Evolutionary conservation across 176 grass and related monocot genomes (phyloP).

Genomic region (Oryza meyeriana): DNA sequence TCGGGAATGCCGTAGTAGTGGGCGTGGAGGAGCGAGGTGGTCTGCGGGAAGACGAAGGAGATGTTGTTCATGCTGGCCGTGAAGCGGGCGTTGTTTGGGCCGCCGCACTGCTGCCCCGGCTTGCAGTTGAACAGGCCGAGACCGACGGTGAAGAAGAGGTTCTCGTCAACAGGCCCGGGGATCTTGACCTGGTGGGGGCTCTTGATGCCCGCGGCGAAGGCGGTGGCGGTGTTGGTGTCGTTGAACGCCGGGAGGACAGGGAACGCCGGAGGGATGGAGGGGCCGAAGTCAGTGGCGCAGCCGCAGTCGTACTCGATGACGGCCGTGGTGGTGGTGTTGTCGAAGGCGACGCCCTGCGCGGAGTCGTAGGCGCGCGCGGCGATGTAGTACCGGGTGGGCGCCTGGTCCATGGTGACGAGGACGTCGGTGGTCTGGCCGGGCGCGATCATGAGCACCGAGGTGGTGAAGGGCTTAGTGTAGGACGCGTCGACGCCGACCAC

Average conservation of each 20-base stretch:
- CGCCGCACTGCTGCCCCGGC: conserved; percentile 36
- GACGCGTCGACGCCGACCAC: conserved; percentile 63
- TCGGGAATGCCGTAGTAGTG: conserved; percentile 43
- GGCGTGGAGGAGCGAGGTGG: conserved; percentile 55
- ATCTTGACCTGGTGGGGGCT: conserved; percentile 49
- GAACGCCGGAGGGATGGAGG: conserved; percentile 34
- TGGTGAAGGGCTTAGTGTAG: conserved; percentile 72
- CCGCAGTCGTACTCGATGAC: conserved; percentile 79
- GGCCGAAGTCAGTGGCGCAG: conserved; percentile 39
- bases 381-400: conserved; percentile 65
- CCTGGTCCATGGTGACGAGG: conserved; percentile 73
- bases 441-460: conserved; percentile 66
- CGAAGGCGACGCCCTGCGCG: conserved; percentile 47
- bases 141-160: conserved; percentile 77
- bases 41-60: conserved; percentile 64
- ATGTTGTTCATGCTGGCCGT: conserved; percentile 86
- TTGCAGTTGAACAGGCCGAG: conserved; percentile 55
- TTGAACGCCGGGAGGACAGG: conserved; percentile 72
- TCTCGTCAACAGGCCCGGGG: conserved; percentile 53
- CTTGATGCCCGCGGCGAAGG: conserved; percentile 50
- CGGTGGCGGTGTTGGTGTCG: conserved; percentile 53
- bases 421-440: conserved; percentile 88
- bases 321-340: conserved; percentile 83
- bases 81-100: conserved; percentile 71
- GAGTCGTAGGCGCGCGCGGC: conserved; percentile 54